Evolutionary conservation across 768 basidiomycete species (phyloP).

Genomic region (Psilocybe cyanescens): DNA sequence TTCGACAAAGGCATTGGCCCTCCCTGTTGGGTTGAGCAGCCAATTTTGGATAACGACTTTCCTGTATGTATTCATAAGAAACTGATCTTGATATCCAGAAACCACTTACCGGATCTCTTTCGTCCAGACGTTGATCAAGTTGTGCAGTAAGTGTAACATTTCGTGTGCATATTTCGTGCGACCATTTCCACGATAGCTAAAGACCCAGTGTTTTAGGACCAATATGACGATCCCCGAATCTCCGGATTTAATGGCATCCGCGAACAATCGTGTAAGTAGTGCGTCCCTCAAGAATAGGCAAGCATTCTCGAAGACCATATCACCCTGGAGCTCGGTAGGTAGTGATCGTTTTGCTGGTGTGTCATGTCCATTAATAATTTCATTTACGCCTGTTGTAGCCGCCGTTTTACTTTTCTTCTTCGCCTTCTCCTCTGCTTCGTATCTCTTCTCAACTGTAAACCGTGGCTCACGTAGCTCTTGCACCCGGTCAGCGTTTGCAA

Average conservation of each 20-base stretch:
- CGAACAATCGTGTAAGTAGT: slow-evolving; percentile 27
- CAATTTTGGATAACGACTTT: slow-evolving; percentile 32
- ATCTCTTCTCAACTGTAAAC: too few species aligned
- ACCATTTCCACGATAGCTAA: slow-evolving; percentile 34
- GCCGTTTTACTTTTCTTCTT: too few species aligned
- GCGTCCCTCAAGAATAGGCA: slow-evolving; percentile 32
- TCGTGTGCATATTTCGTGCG: slow-evolving; percentile 37
- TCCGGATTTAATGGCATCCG: slow-evolving; percentile 33
- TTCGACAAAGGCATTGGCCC: slow-evolving; percentile 28
- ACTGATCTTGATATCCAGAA: not conserved
- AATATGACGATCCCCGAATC: slow-evolving; percentile 34
- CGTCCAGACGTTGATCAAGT: slow-evolving; percentile 28
- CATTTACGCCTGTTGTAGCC: too few species aligned
- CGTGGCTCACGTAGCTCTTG: slow-evolving; percentile 22
- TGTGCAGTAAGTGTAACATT: slow-evolving; percentile 32
- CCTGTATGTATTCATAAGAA: slow-evolving; percentile 11
- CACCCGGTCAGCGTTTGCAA: slow-evolving; percentile 18
- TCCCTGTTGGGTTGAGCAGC: slow-evolving; percentile 36
- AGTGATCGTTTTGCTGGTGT: not conserved
- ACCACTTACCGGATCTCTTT: slow-evolving; percentile 21
- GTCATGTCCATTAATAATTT: not conserved
- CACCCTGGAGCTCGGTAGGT: slow-evolving; percentile 14
- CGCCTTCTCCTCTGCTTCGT: too few species aligned
- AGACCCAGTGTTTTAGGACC: slow-evolving; percentile 30
- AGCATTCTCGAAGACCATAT: slow-evolving; percentile 33